Evolutionary conservation across 768 basidiomycete genomes (phyloP).

Genomic region (Coprinopsis marcescibilis): DNA sequence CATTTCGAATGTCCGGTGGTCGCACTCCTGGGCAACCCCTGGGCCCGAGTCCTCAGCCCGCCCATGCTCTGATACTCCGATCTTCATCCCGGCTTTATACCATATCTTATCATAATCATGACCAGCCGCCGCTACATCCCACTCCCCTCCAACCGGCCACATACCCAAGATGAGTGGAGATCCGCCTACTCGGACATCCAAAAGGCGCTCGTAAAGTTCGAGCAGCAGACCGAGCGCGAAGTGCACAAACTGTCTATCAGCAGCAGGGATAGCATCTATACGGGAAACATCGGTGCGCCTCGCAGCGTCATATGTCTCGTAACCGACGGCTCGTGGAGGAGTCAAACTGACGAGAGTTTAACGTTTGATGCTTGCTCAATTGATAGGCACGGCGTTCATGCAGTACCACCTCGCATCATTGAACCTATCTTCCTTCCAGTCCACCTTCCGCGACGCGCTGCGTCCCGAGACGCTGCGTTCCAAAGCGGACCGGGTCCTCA

Average conservation of each 20-base stretch:
- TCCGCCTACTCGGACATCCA: slow-evolving; percentile 19
- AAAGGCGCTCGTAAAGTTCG: slow-evolving; percentile 18
- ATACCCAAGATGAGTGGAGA: slow-evolving; percentile 17
- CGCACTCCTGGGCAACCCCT: too few species aligned
- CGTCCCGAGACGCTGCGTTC: slow-evolving; percentile 14
- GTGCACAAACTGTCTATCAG: slow-evolving; percentile 7
- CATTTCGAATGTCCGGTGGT: too few species aligned
- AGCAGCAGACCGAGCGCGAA: slow-evolving; percentile 19
- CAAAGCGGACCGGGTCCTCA: slow-evolving; percentile 18
- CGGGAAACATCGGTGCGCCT: slow-evolving; percentile 21
- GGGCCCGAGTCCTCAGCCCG: too few species aligned
- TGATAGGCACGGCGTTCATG: slow-evolving; percentile 23
- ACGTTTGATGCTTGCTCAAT: too few species aligned
- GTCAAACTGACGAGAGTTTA: too few species aligned
- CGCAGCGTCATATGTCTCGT: too few species aligned
- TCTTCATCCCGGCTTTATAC: too few species aligned
- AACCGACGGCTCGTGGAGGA: too few species aligned
- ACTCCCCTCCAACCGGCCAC: slow-evolving; percentile 15
- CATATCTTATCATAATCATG: too few species aligned
- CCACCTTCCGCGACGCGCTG: too few species aligned
- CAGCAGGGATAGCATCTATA: slow-evolving; percentile 21
- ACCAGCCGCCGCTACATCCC: slow-evolving; percentile 18
- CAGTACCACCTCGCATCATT: slow-evolving; percentile 19
- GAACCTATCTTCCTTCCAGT: slow-evolving; percentile 5
- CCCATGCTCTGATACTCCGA: too few species aligned